Evolutionary conservation across 169 alveolate species (phyloP), one percentile per base, ranked within the genome.

Genomic region (Plasmodium relictum): DNA sequence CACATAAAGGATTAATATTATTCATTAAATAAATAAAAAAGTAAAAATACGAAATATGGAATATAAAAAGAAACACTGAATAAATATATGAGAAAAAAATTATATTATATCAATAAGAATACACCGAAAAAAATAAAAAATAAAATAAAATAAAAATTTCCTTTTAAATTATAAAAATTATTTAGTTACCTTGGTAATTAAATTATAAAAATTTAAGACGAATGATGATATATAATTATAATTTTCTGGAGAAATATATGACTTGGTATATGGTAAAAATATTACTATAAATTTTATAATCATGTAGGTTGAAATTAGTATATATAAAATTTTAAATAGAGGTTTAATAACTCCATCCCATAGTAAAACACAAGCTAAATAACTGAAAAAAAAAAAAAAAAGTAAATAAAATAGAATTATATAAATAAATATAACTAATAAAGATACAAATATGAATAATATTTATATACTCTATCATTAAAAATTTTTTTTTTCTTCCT

Each of bases 281-380:
- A 86, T 31, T 20, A 86, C 92, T 31, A 69, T 41, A 65, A 44
- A 58, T 45, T 56, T 73, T 45, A 86, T 59, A 26, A 86, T 56
- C 31, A 71, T 4, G 48, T 72, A 86, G n/a, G 71, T 9, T 18
- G 74, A 71, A n/a, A 86, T 86, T n/a, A 65, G 45, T 72, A 86
- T 45, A 61, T 86, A 72, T 24, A 86, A 12, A 70, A 86, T 71
- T 86, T 86, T 86, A 52, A 70, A 42, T 44, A 86, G 44, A 0
- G 92, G 92, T 22, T 72, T 86, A 48, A 86, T 24, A n/a, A 86
- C 44, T 44, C 86, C 92, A 31, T 86, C 87, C 92, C 92, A 86
- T 44, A 86, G 16, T 26, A 86, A 31, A 41, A 37, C 14, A 52
- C 73, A 10, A 31, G 69, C 76, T 20, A 86, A 54, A 54, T 86